Base-by-base conservation (phyloP, 2,329 filamentous ascomycete genomes). In the Aspergillus pseudotamarii region DNA sequence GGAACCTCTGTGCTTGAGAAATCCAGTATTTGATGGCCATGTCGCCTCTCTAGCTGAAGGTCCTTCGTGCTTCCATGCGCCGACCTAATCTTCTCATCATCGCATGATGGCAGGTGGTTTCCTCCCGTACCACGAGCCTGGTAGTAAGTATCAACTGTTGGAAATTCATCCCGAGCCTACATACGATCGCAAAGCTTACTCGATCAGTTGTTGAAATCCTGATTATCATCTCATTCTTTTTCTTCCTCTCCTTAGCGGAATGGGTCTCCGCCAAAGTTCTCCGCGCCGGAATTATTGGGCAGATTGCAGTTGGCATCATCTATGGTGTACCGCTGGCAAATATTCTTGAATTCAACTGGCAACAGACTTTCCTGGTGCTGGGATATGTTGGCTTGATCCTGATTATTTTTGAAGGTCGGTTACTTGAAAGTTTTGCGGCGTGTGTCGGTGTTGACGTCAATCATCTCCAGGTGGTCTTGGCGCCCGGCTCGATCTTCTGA, bases 321-420 rank as follows among this genome's bases (percentile, higher is more conserved):
- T 84, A 83, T 57, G 82, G 82, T 43, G 66, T 74, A 34, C 81
- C 81, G 2, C 64, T 83, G 23, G 81, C 75, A n/a, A 76, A 82
- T 66, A 80, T 83, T 51, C 70, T 83, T n/a, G 67, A 76, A 4
- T 43, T 69, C 6, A 65, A 75, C 26, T 82, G 80, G 81, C 80
- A 83, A 64, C 71, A 81, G 53, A 82, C 81, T 0, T 83, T 84
- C 60, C 71, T 84, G 5, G 76, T 75, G 2, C 65, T 84, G 26
- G 82, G 82, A 23, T 84, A 84, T 67, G 71, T 84, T 21, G 82
- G 82, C 1, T 69, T 84, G 51, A 80, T 84, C 53, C 69, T 84
- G 45, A 83, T 84, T 61, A 83, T 84, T 46, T 84, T 84, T 61
- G 80, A 84, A 66, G 74, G 74, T 75, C 43, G 30, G 59, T 54